Conservation (phyloP, 2,329 filamentous ascomycete species). For the Leptographium radiaticola region DNA sequence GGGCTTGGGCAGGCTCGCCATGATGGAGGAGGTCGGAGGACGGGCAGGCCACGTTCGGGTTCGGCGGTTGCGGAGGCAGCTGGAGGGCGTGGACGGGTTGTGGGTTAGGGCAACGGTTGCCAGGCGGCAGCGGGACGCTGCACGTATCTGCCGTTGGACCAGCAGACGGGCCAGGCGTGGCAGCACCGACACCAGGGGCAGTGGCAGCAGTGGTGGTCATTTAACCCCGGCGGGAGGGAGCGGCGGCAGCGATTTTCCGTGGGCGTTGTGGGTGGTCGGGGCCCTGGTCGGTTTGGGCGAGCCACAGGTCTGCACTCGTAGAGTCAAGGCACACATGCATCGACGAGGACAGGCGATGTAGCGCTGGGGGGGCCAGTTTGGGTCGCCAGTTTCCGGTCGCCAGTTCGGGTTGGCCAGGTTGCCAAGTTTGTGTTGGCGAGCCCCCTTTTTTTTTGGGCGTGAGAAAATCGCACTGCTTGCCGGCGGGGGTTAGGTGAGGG, state of each 20-base stretch:
- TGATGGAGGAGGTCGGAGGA: background rate
- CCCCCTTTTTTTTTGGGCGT: too few relatives aligned
- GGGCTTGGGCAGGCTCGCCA: slow-evolving; percentile 7
- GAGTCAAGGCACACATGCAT: background rate
- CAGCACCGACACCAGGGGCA: background rate
- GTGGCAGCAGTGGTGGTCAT: slow-evolving; percentile 3
- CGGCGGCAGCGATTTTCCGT: too few relatives aligned
- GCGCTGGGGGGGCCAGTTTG: too few relatives aligned
- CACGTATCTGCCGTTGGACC: background rate
- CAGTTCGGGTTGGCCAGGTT: too few relatives aligned
- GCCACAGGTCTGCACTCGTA: too few relatives aligned
- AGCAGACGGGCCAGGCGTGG: background rate
- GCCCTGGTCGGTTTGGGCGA: too few relatives aligned
- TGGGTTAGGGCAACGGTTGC: background rate
- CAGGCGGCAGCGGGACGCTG: slow-evolving; percentile 1
- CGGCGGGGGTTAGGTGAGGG: too few relatives aligned
- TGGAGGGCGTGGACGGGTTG: background rate
- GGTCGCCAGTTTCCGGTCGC: too few relatives aligned
- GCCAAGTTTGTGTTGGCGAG: too few relatives aligned
- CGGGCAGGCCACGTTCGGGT: background rate
- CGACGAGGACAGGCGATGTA: background rate
- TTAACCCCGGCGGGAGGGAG: background rate
- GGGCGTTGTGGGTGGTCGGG: too few relatives aligned
- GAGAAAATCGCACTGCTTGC: too few relatives aligned
- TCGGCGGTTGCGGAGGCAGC: background rate